Evolutionary conservation across 257 asterid species (phyloP).

Genomic region (Cruciata laevipes): DNA sequence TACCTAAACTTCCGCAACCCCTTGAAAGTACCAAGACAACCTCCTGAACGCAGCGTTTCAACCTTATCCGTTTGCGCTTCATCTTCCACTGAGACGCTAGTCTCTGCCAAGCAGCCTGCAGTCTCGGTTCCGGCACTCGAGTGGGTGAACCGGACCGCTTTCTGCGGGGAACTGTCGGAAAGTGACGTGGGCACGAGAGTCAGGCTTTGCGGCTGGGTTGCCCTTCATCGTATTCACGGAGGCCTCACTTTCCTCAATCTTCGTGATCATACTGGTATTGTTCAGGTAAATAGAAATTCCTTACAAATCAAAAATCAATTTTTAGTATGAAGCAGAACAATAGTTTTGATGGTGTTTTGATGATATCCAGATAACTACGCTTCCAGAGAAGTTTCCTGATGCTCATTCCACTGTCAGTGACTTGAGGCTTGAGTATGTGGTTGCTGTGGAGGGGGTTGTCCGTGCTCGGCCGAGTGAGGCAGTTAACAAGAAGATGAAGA

Average conservation of each 20-base stretch:
- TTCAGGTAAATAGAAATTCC: conserved; percentile 46
- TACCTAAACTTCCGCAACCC: conserved; percentile 23
- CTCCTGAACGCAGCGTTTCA: conserved; percentile 34
- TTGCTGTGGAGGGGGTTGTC: conserved; percentile 83
- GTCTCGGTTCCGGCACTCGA: conserved; percentile 40
- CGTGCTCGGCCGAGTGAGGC: conserved; percentile 75
- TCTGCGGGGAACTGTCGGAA: conserved; percentile 72
- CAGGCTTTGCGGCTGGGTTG: conserved; percentile 97
- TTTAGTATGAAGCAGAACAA: not conserved
- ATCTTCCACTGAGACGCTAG: conserved; percentile 31
- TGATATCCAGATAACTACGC: conserved; percentile 61
- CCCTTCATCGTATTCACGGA: conserved; percentile 92
- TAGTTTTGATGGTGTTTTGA: not conserved
- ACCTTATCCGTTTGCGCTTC: conserved; percentile 23
- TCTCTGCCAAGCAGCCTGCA: conserved; percentile 26
- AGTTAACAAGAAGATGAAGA: conserved; percentile 75
- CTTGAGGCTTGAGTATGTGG: conserved; percentile 86
- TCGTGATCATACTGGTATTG: conserved; percentile 84
- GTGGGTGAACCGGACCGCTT: conserved; percentile 74
- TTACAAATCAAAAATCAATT: not conserved
- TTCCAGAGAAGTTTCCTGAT: conserved; percentile 88
- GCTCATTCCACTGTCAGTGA: conserved; percentile 75
- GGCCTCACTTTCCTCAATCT: conserved; percentile 83
- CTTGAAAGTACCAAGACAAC: conserved; percentile 12
- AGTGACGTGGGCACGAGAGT: conserved; percentile 72